Conservation (phyloP, 169 alveolate genomes). For the Theileria luwenshuni region DNA sequence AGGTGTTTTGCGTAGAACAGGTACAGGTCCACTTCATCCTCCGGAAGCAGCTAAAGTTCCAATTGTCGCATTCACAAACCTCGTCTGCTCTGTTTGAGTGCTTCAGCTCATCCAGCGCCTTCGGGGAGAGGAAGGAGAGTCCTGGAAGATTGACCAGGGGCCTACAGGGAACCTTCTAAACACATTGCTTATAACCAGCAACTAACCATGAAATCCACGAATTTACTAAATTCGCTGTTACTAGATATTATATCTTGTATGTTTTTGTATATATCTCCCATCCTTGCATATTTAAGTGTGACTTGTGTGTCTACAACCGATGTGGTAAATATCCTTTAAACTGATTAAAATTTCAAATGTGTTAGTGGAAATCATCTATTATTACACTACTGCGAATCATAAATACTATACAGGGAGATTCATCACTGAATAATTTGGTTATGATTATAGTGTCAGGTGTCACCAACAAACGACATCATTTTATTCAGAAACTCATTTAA, state of each 20-base stretch:
- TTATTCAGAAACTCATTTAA: too few relatives aligned
- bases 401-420: too few relatives aligned
- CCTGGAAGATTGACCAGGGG: slow-evolving; percentile 74
- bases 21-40: slow-evolving; percentile 54
- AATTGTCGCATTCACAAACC: slow-evolving; percentile 23
- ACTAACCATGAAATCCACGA: slow-evolving; percentile 52
- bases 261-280: slow-evolving; percentile 31
- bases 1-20: slow-evolving; percentile 62
- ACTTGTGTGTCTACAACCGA: too few relatives aligned
- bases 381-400: too few relatives aligned
- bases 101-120: slow-evolving; percentile 75
- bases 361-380: too few relatives aligned
- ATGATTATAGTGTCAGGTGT: too few relatives aligned
- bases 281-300: neutral
- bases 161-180: slow-evolving; percentile 76
- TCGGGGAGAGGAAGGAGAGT: slow-evolving; percentile 67
- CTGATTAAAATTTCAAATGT: too few relatives aligned
- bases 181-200: neutral
- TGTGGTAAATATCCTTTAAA: too few relatives aligned
- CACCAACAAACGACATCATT: too few relatives aligned
- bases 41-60: slow-evolving; percentile 28
- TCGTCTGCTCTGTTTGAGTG: slow-evolving; percentile 69
- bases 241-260: slow-evolving; percentile 44
- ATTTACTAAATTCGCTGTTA: slow-evolving; percentile 22
- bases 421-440: too few relatives aligned